Percentiles rank a stretch among this genome's conserved stretches.
These are phyloP conservation scores for Penicillium sp. DNA, from an alignment of 2,329 filamentous ascomycete genomes.

Conservation along the genomic window DNA sequence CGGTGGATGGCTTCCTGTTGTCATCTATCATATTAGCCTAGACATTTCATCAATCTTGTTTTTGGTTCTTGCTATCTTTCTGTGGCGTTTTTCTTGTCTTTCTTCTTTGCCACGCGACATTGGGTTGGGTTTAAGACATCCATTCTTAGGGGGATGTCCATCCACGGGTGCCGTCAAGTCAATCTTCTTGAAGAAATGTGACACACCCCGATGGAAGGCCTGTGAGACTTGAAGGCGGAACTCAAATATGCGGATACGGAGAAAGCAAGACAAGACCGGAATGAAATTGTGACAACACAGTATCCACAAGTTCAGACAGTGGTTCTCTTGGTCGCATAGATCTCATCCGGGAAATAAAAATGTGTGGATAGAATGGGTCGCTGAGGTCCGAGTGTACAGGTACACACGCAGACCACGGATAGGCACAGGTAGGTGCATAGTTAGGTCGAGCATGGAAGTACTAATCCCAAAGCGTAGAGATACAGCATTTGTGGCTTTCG, in stretches of 20 bases:
- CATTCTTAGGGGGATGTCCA: conserved; percentile 19
- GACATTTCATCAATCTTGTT: background rate
- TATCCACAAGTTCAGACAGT: background rate
- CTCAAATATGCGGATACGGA: background rate
- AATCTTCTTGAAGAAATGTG: background rate
- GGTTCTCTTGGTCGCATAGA: background rate
- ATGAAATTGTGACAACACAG: background rate
- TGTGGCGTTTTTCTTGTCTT: background rate
- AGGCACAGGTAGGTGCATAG: background rate
- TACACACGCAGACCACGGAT: background rate
- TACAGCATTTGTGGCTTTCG: background rate
- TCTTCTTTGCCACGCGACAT: conserved; percentile 7
- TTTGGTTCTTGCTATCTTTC: background rate
- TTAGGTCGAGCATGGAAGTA: background rate
- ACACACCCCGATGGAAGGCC: background rate
- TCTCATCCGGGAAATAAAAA: background rate
- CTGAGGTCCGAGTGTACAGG: background rate
- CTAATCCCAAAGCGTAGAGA: background rate
- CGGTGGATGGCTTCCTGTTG: conserved; percentile 54
- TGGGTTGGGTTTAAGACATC: conserved; percentile 14
- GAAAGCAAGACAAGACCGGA: background rate
- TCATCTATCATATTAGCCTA: background rate
- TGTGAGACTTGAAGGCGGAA: background rate
- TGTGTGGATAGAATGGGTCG: background rate
- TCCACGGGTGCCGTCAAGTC: conserved; percentile 13